Conservation (phyloP, 176 grass and related monocot genomes). For the Aegilops umbellulata region DNA sequence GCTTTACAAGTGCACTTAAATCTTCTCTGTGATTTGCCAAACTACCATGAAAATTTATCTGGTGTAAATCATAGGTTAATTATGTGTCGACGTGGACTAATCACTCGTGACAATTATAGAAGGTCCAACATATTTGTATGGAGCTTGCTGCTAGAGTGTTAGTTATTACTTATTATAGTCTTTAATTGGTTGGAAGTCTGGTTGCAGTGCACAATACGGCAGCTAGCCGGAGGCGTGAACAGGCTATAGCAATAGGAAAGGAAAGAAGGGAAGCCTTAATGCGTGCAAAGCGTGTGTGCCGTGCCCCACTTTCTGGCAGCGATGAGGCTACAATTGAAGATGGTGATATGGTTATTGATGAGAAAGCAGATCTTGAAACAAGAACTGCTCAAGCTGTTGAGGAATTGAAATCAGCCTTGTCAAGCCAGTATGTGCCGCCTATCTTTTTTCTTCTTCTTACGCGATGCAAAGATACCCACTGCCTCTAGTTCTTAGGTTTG, state of each 20-base stretch:
- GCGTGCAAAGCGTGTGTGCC: constrained; percentile 88
- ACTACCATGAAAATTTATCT: not conserved
- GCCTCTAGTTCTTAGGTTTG: not conserved
- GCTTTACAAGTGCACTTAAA: not conserved
- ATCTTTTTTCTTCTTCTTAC: not conserved
- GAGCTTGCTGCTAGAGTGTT: not conserved
- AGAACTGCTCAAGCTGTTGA: constrained; percentile 70
- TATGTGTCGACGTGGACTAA: not conserved
- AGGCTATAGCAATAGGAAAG: constrained; percentile 78
- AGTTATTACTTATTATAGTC: constrained; percentile 1
- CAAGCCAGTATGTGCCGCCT: constrained; percentile 56
- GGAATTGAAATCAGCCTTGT: constrained; percentile 66
- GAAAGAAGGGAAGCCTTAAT: constrained; percentile 97
- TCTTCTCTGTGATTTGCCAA: not conserved
- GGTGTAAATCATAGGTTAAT: not conserved
- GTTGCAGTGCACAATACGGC: constrained; percentile 59
- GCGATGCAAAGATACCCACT: not conserved
- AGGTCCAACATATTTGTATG: not conserved
- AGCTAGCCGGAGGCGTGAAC: constrained; percentile 64
- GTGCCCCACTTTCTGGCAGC: constrained; percentile 51
- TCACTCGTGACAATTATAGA: not conserved
- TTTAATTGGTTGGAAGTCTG: constrained; percentile 37
- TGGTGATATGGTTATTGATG: constrained; percentile 79
- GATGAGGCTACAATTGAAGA: constrained; percentile 56
- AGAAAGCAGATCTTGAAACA: constrained; percentile 56